These are phyloP conservation scores for Aspergillus sp. DNA, from an alignment of 2,329 filamentous ascomycete genomes.

Conservation along the genomic window DNA sequence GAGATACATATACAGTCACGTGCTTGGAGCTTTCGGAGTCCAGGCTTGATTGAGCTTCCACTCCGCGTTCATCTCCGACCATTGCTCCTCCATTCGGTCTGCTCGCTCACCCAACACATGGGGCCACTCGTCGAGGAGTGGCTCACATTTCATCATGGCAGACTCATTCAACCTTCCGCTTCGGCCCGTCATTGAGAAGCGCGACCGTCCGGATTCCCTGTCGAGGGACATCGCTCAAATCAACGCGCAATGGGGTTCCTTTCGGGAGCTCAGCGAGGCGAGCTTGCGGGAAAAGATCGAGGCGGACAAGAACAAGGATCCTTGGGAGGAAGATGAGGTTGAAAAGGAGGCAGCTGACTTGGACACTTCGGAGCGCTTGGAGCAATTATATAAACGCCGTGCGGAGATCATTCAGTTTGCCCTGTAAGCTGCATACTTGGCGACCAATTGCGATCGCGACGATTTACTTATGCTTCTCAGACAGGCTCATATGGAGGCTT, in stretches of 20 bases:
- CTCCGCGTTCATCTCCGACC: background rate
- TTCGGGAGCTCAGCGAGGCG: slow-evolving; percentile 77
- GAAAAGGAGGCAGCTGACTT: slow-evolving; percentile 34
- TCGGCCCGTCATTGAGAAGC: slow-evolving; percentile 54
- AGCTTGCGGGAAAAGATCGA: slow-evolving; percentile 71
- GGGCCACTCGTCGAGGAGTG: slow-evolving; percentile 10
- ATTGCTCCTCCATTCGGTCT: background rate
- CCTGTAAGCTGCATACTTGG: slow-evolving; percentile 34
- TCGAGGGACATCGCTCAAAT: slow-evolving; percentile 78
- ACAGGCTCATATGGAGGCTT: slow-evolving; percentile 52
- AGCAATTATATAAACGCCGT: slow-evolving; percentile 49
- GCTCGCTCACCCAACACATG: background rate
- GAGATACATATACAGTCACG: too few relatives aligned
- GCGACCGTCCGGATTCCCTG: slow-evolving; percentile 64
- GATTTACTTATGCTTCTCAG: slow-evolving; percentile 31
- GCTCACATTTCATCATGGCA: slow-evolving; percentile 35
- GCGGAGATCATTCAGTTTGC: slow-evolving; percentile 51
- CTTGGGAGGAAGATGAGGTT: slow-evolving; percentile 51
- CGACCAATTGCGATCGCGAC: background rate
- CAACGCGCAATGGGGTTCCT: slow-evolving; percentile 77
- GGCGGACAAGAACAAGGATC: slow-evolving; percentile 52
- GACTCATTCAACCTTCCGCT: slow-evolving; percentile 61
- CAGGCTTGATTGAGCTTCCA: background rate
- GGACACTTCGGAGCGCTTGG: slow-evolving; percentile 43
- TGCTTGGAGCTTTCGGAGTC: background rate